Percentiles rank a stretch among this genome's conserved stretches.
Evolutionary conservation across 768 basidiomycete species (phyloP).

Genomic region (Mycena galopus): DNA sequence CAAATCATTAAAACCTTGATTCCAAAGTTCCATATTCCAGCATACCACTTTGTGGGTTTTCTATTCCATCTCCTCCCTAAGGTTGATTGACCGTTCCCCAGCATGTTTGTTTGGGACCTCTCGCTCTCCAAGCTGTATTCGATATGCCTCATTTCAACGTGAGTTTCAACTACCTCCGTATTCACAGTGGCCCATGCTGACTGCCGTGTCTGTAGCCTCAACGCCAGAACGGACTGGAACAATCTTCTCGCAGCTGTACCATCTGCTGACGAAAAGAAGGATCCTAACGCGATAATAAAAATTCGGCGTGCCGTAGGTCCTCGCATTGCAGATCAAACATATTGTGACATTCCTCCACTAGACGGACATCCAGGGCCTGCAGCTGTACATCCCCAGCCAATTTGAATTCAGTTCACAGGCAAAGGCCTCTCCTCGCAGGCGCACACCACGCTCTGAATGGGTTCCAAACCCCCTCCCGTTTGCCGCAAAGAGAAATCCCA

Average conservation of each 20-base stretch:
- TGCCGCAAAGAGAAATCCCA: not conserved
- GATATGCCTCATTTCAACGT: slow-evolving; percentile 32
- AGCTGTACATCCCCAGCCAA: slow-evolving; percentile 32
- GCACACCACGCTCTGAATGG: slow-evolving; percentile 11
- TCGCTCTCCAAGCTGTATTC: slow-evolving; percentile 31
- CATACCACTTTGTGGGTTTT: slow-evolving; percentile 20
- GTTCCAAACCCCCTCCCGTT: slow-evolving; percentile 7
- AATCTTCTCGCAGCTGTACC: slow-evolving; percentile 25
- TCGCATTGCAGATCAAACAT: not conserved
- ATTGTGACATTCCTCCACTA: not conserved
- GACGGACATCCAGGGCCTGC: slow-evolving; percentile 30
- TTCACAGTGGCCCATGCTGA: not conserved
- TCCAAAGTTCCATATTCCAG: not conserved
- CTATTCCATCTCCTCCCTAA: not conserved
- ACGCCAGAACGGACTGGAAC: slow-evolving; percentile 32
- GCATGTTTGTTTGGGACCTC: too few species aligned
- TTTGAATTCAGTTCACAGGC: slow-evolving; percentile 15
- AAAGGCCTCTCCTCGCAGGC: not conserved
- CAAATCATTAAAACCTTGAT: not conserved
- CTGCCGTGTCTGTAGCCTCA: slow-evolving; percentile 10
- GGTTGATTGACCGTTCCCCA: not conserved
- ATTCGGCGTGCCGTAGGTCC: slow-evolving; percentile 26
- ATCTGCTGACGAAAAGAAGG: not conserved
- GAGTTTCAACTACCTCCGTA: not conserved
- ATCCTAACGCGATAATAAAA: slow-evolving; percentile 25